Base-by-base conservation (phyloP, 2,329 filamentous ascomycete species). In the Didymella pinodella region DNA sequence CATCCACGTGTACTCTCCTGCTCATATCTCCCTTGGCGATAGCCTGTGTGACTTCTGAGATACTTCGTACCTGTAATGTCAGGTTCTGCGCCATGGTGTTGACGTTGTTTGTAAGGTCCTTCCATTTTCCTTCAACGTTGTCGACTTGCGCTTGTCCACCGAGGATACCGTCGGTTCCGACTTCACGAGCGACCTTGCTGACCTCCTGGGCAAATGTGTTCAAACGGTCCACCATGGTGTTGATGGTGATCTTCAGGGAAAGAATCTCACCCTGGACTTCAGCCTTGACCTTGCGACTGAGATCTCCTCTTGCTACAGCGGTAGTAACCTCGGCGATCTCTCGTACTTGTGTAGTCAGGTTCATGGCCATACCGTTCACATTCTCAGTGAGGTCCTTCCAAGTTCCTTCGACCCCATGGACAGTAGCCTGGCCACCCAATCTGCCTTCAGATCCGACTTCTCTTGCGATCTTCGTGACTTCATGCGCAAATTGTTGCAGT, bases 21-120 rank as follows among this genome's bases (percentile, higher is more conserved):
- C 91, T 96, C 87, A 98, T 92, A 79, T 97, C 92, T 73, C 94
- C 94, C 74, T 95, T 93, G 65, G 93, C 93, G 78, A 97, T 97
- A 65, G 93, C 93, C 77, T 97, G 93, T 1, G 93, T 97, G 72
- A 97, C 93, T 56, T 93, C 91, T 1, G 93, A 97, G 59, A 97
- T 97, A 80, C 91, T 92, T 77, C 93, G 88, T 68, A 97, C 93
- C 80, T 92, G 83, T 48, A 79, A 74, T 7, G 86, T 88, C 68
- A 88, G 75, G 72, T 88, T 88, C 67, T 85, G 84, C 44, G 86
- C 86, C 86, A 88, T 88, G 57, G 85, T 87, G 77, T 88, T 88
- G 75, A 88, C 86, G 65, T 88, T 88, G 77, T 88, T 85, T 40
- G 86, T 88, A 48, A 88, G 76, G 67, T 88, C 86, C 69, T 87